These are phyloP conservation scores for Stentor coeruleus DNA, from an alignment of 73 alveolate species.

Conservation along the genomic window DNA sequence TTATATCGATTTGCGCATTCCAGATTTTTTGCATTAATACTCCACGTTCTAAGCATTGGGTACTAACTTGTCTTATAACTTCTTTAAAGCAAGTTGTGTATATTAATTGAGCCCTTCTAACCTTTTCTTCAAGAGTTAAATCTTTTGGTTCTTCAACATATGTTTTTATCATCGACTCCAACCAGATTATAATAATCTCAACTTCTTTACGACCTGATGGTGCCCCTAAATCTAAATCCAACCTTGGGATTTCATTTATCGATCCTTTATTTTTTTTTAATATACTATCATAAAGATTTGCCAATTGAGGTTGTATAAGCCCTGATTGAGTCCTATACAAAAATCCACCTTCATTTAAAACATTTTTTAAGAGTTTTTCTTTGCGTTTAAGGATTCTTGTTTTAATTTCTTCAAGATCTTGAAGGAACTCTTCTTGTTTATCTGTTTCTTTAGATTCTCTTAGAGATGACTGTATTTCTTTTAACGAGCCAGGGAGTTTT, in stretches of 20 bases:
- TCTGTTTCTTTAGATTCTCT: neutral
- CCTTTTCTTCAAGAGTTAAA: slow-evolving; percentile 15
- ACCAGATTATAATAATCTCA: slow-evolving; percentile 25
- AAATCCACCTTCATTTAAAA: slow-evolving; percentile 12
- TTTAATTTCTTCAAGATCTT: neutral
- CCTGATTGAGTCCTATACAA: slow-evolving; percentile 17
- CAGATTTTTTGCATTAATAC: slow-evolving; percentile 36
- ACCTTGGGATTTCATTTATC: neutral
- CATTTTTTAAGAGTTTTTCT: neutral
- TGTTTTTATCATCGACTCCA: slow-evolving; percentile 26
- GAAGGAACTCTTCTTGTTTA: neutral
- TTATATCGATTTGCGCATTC: slow-evolving; percentile 32
- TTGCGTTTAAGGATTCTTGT: neutral
- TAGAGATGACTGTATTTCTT: neutral
- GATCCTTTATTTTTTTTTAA: neutral
- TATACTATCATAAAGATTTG: neutral
- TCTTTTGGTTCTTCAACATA: slow-evolving; percentile 15
- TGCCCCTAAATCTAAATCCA: neutral
- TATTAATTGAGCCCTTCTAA: slow-evolving; percentile 27
- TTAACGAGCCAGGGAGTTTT: neutral
- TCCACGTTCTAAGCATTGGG: slow-evolving; percentile 47
- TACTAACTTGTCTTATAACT: slow-evolving; percentile 39
- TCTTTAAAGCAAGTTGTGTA: slow-evolving; percentile 52
- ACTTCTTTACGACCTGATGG: slow-evolving; percentile 38
- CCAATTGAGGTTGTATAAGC: neutral